phyloP scores from a whole-genome alignment of 352 stramenopile genomes.

The Globisporangium spinosum region DNA sequence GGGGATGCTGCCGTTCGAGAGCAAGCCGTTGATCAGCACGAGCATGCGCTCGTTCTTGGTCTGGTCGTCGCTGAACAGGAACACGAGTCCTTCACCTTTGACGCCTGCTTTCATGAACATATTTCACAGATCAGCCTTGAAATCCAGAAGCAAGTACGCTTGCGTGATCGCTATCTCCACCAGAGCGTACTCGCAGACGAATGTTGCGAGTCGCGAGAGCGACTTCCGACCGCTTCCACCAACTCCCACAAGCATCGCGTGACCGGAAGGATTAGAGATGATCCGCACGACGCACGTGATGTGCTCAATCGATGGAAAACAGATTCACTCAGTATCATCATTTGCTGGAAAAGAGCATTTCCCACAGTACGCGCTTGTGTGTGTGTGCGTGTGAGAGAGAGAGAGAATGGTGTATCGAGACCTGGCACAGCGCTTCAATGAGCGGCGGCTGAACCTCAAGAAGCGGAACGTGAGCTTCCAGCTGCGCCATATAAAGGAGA shows the following conservation, averaged over 20 bases:
- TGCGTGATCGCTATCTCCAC: constrained; percentile 90
- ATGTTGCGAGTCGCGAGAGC: constrained; percentile 86
- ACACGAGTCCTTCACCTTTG: constrained; percentile 91
- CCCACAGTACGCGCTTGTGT: not conserved
- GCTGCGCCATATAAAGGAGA: constrained; percentile 43
- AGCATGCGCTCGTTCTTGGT: constrained; percentile 96
- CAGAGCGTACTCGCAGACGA: constrained; percentile 89
- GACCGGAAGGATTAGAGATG: constrained; percentile 90
- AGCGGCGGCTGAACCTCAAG: constrained; percentile 41
- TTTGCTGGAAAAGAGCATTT: not conserved
- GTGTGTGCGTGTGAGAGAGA: not conserved
- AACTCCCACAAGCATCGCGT: constrained; percentile 93
- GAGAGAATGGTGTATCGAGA: constrained; percentile 57
- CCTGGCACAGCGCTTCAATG: constrained; percentile 44
- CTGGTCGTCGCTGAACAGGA: constrained; percentile 91
- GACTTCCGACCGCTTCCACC: constrained; percentile 93
- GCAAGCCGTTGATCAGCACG: constrained; percentile 92
- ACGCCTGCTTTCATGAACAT: constrained; percentile 89
- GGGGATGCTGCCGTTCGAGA: constrained; percentile 90
- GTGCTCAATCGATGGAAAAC: constrained; percentile 39
- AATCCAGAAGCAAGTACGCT: constrained; percentile 89
- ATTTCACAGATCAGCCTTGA: constrained; percentile 93
- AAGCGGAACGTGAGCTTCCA: constrained; percentile 58
- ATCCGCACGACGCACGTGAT: constrained; percentile 93
- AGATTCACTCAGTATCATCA: not conserved